These are phyloP conservation scores for Aspergillus ibericus DNA, from an alignment of 2,329 filamentous ascomycete species.

Conservation along the genomic window DNA sequence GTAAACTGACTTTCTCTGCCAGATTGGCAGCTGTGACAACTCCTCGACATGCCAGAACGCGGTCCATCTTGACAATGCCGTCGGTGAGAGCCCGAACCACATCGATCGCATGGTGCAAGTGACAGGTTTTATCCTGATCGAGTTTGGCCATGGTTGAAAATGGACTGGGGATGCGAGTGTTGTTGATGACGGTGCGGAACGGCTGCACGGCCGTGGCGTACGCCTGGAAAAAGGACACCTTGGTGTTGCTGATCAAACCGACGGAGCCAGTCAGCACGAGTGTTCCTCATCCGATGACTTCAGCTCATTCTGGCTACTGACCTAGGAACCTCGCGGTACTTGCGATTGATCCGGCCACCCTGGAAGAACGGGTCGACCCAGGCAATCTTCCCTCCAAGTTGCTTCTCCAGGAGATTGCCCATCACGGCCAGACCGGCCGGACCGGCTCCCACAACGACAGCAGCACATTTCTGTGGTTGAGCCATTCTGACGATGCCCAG, in stretches of 20 bases:
- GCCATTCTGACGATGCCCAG: constrained; percentile 21
- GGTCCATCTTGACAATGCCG: constrained; percentile 38
- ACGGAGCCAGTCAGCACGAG: constrained; percentile 15
- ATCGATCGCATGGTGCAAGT: constrained; percentile 59
- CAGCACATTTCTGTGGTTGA: constrained; percentile 45
- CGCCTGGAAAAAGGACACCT: constrained; percentile 59
- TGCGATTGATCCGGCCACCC: constrained; percentile 53
- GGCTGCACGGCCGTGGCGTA: constrained; percentile 56
- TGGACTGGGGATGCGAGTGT: constrained; percentile 53
- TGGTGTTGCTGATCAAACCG: constrained; percentile 55
- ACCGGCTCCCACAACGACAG: constrained; percentile 60
- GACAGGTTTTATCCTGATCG: constrained; percentile 58
- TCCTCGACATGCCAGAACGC: constrained; percentile 36
- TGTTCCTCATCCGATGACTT: constrained; percentile 9
- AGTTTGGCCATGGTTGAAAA: constrained; percentile 55
- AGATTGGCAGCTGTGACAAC: constrained; percentile 37
- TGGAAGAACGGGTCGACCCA: constrained; percentile 62
- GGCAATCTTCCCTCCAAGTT: constrained; percentile 50
- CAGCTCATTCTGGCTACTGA: constrained; percentile 23
- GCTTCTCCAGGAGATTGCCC: constrained; percentile 61
- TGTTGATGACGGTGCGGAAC: constrained; percentile 54
- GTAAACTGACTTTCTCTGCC: constrained; percentile 28
- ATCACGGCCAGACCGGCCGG: constrained; percentile 61
- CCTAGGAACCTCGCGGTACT: constrained; percentile 62
- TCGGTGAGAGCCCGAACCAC: constrained; percentile 51